These are phyloP conservation scores for Gentiana macrophylla DNA, from an alignment of 257 asterid genomes.

Conservation along the genomic window DNA sequence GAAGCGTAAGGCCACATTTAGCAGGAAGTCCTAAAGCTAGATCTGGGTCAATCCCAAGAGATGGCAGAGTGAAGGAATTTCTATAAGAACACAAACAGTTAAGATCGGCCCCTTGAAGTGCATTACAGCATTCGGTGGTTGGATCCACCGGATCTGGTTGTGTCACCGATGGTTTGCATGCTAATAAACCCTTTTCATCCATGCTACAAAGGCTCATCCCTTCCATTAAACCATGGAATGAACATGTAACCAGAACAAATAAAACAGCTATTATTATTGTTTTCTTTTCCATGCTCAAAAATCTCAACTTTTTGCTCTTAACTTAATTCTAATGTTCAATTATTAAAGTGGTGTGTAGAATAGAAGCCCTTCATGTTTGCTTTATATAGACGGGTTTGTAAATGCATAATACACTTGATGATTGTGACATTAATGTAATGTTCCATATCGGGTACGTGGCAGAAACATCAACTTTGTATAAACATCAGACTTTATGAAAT, in stretches of 20 bases:
- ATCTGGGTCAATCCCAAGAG: conserved; percentile 68
- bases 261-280: not conserved
- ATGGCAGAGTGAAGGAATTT: conserved; percentile 44
- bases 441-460: too few relatives aligned
- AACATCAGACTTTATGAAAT: too few relatives aligned
- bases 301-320: too few relatives aligned
- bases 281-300: not conserved
- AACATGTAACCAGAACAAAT: not conserved
- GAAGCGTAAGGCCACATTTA: conserved; percentile 47
- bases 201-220: conserved; percentile 38
- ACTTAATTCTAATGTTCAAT: not conserved
- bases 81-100: conserved; percentile 50
- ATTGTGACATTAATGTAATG: not conserved
- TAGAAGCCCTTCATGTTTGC: not conserved
- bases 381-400: too few relatives aligned
- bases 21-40: conserved; percentile 65
- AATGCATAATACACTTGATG: too few relatives aligned
- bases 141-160: conserved; percentile 47
- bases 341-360: not conserved
- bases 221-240: not conserved
- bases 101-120: conserved; percentile 46
- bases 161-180: conserved; percentile 50
- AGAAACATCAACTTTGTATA: too few relatives aligned
- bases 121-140: conserved; percentile 39
- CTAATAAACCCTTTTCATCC: conserved; percentile 40